Evolutionary conservation across 176 grass and related monocot genomes (phyloP), one percentile per base, ranked within the genome.

Genomic region (Oryza australiensis): DNA sequence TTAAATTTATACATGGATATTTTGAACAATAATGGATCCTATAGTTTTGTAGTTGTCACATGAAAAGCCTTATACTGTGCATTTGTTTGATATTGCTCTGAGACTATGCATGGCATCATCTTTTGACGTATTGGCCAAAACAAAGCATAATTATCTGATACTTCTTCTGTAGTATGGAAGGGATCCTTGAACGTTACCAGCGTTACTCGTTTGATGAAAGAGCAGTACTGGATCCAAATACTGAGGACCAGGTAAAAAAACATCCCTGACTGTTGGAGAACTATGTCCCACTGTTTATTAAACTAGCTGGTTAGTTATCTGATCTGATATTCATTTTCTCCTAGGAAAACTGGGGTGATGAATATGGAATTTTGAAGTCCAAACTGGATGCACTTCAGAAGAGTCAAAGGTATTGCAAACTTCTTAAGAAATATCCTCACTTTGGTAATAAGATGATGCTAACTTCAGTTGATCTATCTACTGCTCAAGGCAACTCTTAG

Each of bases 151-250:
- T 45, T 67, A 55, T 70, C 9, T 53, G 43, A 40, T 67, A 73
- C 62, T 84, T 78, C 30, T 85, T 85, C 22, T 82, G 69, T 64
- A 93, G 87, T 32, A 95, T 95, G 90, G 95, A 98, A 77, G 79
- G 74, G 37, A 91, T 91, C 89, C 84, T 98, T 86, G 92, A 89
- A 55, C 90, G 90, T 26, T 98, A 95, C 68, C 86, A 91, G 42
- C 85, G 71, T 12, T 92, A 90, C 80, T 94, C 92, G 48, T 87
- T 84, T 62, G 90, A 88, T 75, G 92, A 93, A 88, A 95, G 72
- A 83, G 88, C 84, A n/a, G 66, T 87, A 26, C 68, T 81, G 22
- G 90, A 91, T 77, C 76, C 72, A 86, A 86, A 66, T 84, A 72
- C 75, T 77, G 51, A 55, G 75, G 84, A 84, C 0, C 81, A 98